Percentiles rank a stretch among this genome's conserved stretches.
Evolutionary conservation across 139 green algal genomes (phyloP).

Genomic region (Chlamydomonas incerta): DNA sequence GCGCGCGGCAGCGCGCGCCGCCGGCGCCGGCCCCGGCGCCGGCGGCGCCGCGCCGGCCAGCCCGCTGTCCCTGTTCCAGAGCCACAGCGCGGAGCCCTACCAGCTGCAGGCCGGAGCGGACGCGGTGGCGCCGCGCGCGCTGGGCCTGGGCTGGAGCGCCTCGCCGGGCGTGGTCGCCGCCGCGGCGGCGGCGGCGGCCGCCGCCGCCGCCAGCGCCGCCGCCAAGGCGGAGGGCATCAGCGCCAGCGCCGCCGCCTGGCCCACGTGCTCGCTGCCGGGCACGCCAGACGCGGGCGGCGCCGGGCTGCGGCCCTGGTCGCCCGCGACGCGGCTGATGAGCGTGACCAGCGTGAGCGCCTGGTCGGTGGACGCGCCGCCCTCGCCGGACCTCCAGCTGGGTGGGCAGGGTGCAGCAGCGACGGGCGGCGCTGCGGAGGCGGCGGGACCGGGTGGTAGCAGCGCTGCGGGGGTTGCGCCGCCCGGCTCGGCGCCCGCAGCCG

Average conservation of each 20-base stretch:
- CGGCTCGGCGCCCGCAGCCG: too few relatives aligned
- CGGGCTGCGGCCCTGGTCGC: too few relatives aligned
- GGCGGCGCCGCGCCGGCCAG: neutral
- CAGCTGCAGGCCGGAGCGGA: neutral
- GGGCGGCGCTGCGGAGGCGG: too few relatives aligned
- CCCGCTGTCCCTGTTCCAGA: neutral
- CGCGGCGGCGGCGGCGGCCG: slow-evolving; percentile 16
- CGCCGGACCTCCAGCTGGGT: too few relatives aligned
- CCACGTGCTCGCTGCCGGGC: neutral
- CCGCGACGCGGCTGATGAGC: neutral
- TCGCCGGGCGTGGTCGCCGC: slow-evolving; percentile 30
- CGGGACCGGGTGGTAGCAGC: too few relatives aligned
- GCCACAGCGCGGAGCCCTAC: neutral
- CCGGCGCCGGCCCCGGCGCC: neutral
- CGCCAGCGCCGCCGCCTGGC: neutral
- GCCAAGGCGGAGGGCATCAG: neutral
- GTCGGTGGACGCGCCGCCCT: too few relatives aligned
- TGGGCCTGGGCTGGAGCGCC: slow-evolving; percentile 24
- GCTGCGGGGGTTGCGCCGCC: too few relatives aligned
- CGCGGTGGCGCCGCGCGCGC: neutral
- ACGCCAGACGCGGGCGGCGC: neutral
- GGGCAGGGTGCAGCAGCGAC: too few relatives aligned
- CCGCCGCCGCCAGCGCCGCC: neutral
- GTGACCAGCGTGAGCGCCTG: too few relatives aligned
- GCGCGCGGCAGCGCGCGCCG: neutral